Evolutionary conservation across 176 grass and related monocot species (phyloP), one percentile per base, ranked within the genome.

Genomic region (Musa itinerans): DNA sequence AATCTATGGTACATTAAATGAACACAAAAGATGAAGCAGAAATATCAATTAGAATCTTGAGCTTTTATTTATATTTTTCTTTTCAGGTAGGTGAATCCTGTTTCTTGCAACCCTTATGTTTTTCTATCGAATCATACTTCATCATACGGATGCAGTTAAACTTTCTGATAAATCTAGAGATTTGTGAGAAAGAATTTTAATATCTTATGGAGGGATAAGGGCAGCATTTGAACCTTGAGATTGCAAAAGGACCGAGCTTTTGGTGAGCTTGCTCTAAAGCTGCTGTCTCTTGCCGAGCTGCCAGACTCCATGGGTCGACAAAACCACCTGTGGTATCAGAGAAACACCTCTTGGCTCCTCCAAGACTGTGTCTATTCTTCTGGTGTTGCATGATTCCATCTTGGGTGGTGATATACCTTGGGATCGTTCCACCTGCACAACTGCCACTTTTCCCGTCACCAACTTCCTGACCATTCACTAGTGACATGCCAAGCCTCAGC

Each of bases 401-500:
- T 15, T 68, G 62, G 12, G 52, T 52, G 10, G 25, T 24, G 8
- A 69, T 2, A 16, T 56, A 58, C 16, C 65, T 79, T 54, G 77
- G 16, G 21, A 78, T 77, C 25, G 69, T 29, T 26, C 77, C 52
- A 66, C 48, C 78, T n/a, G 9, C 20, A 53, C 43, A 21, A 51
- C 57, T 10, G 9, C 34, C 27, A 16, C 65, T 4, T 43, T 43
- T 68, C 65, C 25, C 13, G 13, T 48, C 62, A 24, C 53, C 66
- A 63, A 53, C 68, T 26, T 62, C 54, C 9, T n/a, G 51, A 19
- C 55, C 83, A 86, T 75, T 89, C 71, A 66, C 79, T 10, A 74
- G 81, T 72, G 82, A 86, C 27, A 92, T 83, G 53, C 86, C 84
- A 14, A 92, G 86, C 84, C 90, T 84, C 52, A 92, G 86, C 76